Conservation (phyloP, 192 early-diverging fungal genomes). For the Radiomyces spectabilis region DNA sequence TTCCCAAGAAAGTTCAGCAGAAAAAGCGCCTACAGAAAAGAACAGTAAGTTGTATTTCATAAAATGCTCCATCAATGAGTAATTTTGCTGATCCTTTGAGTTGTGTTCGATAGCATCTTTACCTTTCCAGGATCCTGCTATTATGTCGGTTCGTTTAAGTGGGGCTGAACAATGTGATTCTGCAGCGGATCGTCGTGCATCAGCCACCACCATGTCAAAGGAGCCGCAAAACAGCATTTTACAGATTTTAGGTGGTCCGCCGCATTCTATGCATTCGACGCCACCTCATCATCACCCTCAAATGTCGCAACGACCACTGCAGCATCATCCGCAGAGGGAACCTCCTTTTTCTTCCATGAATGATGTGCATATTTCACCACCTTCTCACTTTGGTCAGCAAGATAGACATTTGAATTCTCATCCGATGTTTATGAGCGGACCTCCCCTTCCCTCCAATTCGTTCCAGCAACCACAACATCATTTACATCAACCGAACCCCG, state of each 20-base stretch:
- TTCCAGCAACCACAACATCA: slow-evolving; percentile 10
- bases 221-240: background rate
- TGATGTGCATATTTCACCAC: too few species aligned
- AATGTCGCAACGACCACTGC: background rate
- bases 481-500: slow-evolving; percentile 16
- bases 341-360: background rate
- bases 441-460: background rate
- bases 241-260: too few species aligned
- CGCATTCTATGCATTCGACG: too few species aligned
- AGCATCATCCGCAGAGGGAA: background rate
- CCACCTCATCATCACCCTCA: slow-evolving; percentile 1
- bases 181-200: background rate
- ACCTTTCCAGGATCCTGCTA: slow-evolving; percentile 53
- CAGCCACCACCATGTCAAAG: background rate
- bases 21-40: background rate
- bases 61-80: too few species aligned
- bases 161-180: background rate
- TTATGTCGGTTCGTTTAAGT: slow-evolving; percentile 40
- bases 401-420: slow-evolving; percentile 14
- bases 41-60: too few species aligned
- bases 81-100: background rate
- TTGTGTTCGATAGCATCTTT: slow-evolving; percentile 4
- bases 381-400: too few species aligned
- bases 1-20: background rate
- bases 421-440: slow-evolving; percentile 19